phyloP scores from a whole-genome alignment of 176 grass and related monocot genomes.

The Thinopyrum elongatum region DNA sequence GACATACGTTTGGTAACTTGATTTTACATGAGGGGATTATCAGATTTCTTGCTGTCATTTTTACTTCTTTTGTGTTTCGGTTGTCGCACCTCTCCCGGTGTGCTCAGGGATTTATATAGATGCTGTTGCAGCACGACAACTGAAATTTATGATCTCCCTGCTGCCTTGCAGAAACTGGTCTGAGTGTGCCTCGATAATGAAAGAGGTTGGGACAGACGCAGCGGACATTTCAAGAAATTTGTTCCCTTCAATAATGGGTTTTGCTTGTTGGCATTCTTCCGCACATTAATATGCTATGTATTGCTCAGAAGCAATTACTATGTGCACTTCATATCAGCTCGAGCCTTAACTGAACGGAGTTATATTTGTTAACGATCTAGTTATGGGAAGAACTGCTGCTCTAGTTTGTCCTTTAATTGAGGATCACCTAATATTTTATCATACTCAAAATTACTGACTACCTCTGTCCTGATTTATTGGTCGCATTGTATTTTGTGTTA shows the following conservation, averaged over 20 bases:
- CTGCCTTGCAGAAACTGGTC: conserved; percentile 69
- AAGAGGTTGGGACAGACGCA: background rate
- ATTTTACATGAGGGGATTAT: background rate
- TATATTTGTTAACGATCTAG: conserved; percentile 26
- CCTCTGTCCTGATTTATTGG: too few species aligned
- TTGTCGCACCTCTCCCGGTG: background rate
- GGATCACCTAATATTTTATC: background rate
- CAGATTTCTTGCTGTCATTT: background rate
- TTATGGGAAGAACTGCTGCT: conserved; percentile 11
- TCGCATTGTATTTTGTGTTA: too few species aligned
- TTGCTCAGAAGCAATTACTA: background rate
- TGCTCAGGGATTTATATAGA: background rate
- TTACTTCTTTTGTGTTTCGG: background rate
- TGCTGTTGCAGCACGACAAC: conserved; percentile 2
- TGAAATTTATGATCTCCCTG: conserved; percentile 27
- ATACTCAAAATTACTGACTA: background rate
- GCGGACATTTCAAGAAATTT: conserved; percentile 12
- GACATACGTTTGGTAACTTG: background rate
- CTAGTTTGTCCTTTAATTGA: background rate
- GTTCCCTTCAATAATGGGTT: conserved; percentile 29
- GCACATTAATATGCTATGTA: conserved; percentile 16
- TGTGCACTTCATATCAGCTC: conserved; percentile 7
- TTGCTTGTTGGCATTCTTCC: conserved; percentile 27
- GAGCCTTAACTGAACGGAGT: background rate
- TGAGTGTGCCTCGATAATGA: conserved; percentile 79